A percentile compares a stretch with the other conserved stretches of the same genome.
Conservation (phyloP, 2,329 filamentous ascomycete species). For the Nigrograna mackinnonii region DNA sequence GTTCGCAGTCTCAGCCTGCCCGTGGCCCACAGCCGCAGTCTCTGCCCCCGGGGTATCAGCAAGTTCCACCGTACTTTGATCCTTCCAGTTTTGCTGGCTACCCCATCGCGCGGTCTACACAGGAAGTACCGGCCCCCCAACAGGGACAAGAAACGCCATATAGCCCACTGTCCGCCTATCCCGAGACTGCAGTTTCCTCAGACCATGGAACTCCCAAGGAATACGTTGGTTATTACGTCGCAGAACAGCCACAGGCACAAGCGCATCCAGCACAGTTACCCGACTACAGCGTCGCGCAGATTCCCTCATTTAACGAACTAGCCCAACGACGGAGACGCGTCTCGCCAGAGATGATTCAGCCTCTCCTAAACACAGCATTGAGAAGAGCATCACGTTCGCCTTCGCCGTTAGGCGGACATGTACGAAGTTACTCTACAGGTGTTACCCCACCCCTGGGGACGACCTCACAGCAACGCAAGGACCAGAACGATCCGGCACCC, state of each 20-base stretch:
- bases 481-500: conserved; percentile 29
- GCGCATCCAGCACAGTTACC: conserved; percentile 37
- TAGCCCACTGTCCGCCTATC: conserved; percentile 21
- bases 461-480: conserved; percentile 23
- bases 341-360: conserved; percentile 46
- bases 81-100: conserved; percentile 33
- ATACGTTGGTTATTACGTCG: conserved; percentile 54
- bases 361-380: conserved; percentile 40
- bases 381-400: conserved; percentile 48
- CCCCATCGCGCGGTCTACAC: conserved; percentile 36
- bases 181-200: conserved; percentile 20
- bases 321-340: conserved; percentile 45
- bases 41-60: conserved; percentile 43
- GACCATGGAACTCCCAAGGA: conserved; percentile 50
- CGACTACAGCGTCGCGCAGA: conserved; percentile 37
- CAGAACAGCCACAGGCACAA: conserved; percentile 45
- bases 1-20: conserved; percentile 56
- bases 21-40: conserved; percentile 46
- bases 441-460: conserved; percentile 15
- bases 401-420: conserved; percentile 49
- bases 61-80: conserved; percentile 37
- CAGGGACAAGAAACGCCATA: conserved; percentile 21
- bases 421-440: conserved; percentile 44
- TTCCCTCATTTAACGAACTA: conserved; percentile 45
- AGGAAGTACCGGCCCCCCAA: conserved; percentile 26